phyloP scores from a whole-genome alignment of 2,329 filamentous ascomycete genomes.

The Chrysoporthe deuterocubensis region DNA sequence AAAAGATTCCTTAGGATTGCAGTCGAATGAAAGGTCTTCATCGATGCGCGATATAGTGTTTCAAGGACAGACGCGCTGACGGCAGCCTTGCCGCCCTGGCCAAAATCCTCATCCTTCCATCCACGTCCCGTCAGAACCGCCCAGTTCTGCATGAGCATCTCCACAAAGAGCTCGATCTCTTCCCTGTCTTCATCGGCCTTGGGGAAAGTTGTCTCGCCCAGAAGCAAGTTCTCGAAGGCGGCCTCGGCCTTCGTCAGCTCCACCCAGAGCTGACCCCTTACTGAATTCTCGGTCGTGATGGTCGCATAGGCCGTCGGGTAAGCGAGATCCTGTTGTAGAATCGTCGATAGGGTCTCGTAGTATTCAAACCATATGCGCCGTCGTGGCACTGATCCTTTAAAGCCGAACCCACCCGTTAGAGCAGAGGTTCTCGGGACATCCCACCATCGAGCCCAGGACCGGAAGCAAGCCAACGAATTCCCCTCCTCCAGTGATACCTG shows the following conservation, averaged over 20 bases:
- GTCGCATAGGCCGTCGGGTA: slow-evolving; percentile 57
- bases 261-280: slow-evolving; percentile 66
- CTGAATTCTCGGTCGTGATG: slow-evolving; percentile 53
- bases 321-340: slow-evolving; percentile 69
- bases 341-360: slow-evolving; percentile 76
- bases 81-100: slow-evolving; percentile 76
- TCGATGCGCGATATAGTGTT: slow-evolving; percentile 86
- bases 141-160: slow-evolving; percentile 85
- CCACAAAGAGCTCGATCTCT: slow-evolving; percentile 82
- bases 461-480: slow-evolving; percentile 60
- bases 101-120: slow-evolving; percentile 82
- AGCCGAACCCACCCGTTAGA: slow-evolving; percentile 59
- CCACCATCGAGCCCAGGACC: slow-evolving; percentile 75
- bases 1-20: slow-evolving; percentile 85
- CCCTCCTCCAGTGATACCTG: slow-evolving; percentile 55
- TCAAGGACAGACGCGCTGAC: slow-evolving; percentile 80
- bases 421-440: slow-evolving; percentile 49
- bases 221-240: slow-evolving; percentile 77
- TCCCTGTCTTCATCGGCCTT: slow-evolving; percentile 77
- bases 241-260: slow-evolving; percentile 81
- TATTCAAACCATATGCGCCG: slow-evolving; percentile 83
- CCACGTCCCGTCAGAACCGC: slow-evolving; percentile 74
- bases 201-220: slow-evolving; percentile 82
- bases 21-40: slow-evolving; percentile 94
- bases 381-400: slow-evolving; percentile 62